Evolutionary conservation across 495 filamentous ascomycete genomes (phyloP), one percentile per base, ranked within the genome.

Genomic region (Annulohypoxylon maeteangense): DNA sequence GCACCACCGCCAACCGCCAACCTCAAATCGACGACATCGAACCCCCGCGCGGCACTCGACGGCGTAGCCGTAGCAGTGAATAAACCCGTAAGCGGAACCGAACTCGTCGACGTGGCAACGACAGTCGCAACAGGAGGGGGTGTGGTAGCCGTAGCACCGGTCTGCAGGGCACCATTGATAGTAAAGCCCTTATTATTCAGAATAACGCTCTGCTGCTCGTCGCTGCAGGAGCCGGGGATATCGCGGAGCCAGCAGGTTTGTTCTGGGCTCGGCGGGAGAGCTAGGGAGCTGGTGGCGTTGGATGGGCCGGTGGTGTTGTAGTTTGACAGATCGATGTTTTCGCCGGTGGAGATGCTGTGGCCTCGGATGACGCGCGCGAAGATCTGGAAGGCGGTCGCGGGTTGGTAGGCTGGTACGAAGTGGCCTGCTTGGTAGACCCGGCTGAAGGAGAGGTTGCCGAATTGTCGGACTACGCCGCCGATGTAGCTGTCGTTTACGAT

Each of bases 291-390:
- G 3, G 80, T 84, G 2, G 89, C 80, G 62, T 85, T 84, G 20
- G 75, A 55, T 5, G 82, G 76, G 4, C 90, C 90, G 0, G 78
- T 81, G 6, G 85, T 89, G 64, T 79, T 80, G 75, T 87, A 91
- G 22, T 65, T 74, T 8, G 78, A 75, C 5, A 87, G 79, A 70
- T 89, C 76, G 38, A 87, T 75, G 10, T 65, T 36, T 18, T 80
- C 78, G 11, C 90, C 90, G 1, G 88, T 91, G 8, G 88, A 88
- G 16, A 93, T 78, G 58, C 90, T 87, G 27, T 79, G 83, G 16
- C 89, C 86, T 7, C 68, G 75, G 69, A 92, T 85, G 4, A 86
- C 84, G n/a, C 90, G 85, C 69, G 87, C 85, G 71, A 93, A 92
- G 34, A 93, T 77, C 56, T 87, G 81, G 45, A 91, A 85, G 4